phyloP scores from a whole-genome alignment of 176 grass and related monocot species.

The Poa pratensis region DNA sequence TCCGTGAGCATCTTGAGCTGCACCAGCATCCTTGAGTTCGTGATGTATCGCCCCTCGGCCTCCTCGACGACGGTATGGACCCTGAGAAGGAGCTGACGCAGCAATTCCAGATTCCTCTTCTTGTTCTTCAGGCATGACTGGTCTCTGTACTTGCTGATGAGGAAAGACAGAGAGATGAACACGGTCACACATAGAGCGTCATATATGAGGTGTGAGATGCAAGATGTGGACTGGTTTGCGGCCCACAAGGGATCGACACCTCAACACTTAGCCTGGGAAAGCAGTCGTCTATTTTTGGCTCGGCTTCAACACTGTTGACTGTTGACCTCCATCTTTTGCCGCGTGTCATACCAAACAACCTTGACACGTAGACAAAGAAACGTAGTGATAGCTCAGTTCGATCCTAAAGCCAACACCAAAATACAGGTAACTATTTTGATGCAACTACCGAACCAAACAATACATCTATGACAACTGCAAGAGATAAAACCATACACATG shows the following conservation, averaged over 20 bases:
- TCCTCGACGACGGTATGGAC: background rate
- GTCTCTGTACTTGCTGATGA: constrained; percentile 1
- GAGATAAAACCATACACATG: background rate
- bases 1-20: background rate
- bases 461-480: background rate
- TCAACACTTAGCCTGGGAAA: background rate
- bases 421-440: background rate
- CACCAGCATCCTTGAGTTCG: background rate
- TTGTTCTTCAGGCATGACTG: background rate
- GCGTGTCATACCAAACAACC: background rate
- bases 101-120: background rate
- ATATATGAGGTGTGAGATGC: background rate
- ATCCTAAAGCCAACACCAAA: background rate
- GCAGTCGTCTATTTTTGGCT: background rate
- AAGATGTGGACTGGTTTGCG: background rate
- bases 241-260: background rate
- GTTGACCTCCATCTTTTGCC: too few relatives aligned
- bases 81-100: constrained; percentile 19
- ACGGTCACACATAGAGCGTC: background rate
- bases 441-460: too few relatives aligned
- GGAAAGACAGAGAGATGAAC: background rate
- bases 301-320: background rate
- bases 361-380: background rate
- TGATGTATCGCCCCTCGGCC: constrained; percentile 16
- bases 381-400: background rate